Base-by-base conservation (phyloP, 257 asterid species). In the Solanum medicagineum region DNA sequence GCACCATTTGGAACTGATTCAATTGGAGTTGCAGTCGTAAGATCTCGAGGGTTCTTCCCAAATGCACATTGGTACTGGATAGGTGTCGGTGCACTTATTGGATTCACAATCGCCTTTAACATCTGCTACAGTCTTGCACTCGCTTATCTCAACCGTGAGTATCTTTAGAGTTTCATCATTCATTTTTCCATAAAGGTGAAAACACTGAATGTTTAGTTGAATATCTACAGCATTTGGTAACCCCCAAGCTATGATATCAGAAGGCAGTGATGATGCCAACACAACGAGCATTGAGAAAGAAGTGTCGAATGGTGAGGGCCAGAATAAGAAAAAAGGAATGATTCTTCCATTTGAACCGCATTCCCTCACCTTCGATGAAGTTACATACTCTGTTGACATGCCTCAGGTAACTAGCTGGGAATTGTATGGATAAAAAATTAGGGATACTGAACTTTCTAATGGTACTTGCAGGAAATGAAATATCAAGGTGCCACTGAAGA, bases 21-120 rank as follows among this genome's bases (percentile, higher is more conserved):
- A 68, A 81, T 93, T 80, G 97, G 97, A 85, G 89, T 45, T 40
- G 24, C 22, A 0, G 90, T 88, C 44, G 20, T 90, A 86, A 83
- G 83, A 74, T 10, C 86, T n/a, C 86, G 92, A 73, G 95, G 97
- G 3, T 91, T 88, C 88, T 92, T 68, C 85, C 87, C 97, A 32
- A 70, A 91, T 7, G 42, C 93, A 40, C 88, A 91, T 69, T 92
- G 97, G 97, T 93, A 92, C 47, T 93, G 97, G 97, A 86, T 93
- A 11, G 95, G 97, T 26, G 55, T 88, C 1, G 93, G 90, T 59
- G 97, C 92, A 8, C 81, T 66, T 7, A 1, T 87, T 29, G 95
- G 92, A 69, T 91, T 89, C 83, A 53, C 87, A 42, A 74, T 80
- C 24, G 0, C 92, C 62, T 89, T 90, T 90, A 93, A 93, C 92